phyloP scores from a whole-genome alignment of 352 stramenopile genomes.

The Globisporangium yorkense region DNA sequence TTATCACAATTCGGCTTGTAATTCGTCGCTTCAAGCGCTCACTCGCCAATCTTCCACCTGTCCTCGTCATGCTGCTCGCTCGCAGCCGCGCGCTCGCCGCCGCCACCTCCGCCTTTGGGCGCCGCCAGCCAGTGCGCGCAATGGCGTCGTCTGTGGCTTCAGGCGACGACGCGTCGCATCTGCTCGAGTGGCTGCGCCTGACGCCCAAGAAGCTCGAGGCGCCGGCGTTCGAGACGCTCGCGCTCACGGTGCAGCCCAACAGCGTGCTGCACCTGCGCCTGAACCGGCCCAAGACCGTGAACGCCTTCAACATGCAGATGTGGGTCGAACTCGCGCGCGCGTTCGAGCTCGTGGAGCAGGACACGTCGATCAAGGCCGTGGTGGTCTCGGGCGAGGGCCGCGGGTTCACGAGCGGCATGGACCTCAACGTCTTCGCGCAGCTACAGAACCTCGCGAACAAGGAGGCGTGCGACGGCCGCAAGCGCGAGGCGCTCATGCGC shows the following conservation, averaged over 20 bases:
- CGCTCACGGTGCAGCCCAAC: conserved; percentile 27
- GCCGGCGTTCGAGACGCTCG: conserved; percentile 55
- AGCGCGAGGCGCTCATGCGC: conserved; percentile 72
- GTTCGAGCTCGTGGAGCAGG: conserved; percentile 62
- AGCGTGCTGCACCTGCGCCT: conserved; percentile 78
- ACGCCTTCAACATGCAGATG: conserved; percentile 89
- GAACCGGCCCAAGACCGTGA: conserved; percentile 76
- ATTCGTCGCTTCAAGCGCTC: not conserved
- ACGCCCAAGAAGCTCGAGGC: conserved; percentile 29
- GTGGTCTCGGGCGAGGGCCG: conserved; percentile 75
- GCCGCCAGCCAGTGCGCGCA: not conserved
- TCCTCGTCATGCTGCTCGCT: not conserved
- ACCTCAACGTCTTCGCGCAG: conserved; percentile 78
- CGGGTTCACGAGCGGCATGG: conserved; percentile 86
- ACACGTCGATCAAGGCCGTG: conserved; percentile 65
- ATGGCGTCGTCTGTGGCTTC: not conserved
- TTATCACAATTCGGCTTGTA: not conserved
- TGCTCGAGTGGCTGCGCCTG: conserved; percentile 53
- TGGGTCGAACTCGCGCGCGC: conserved; percentile 71
- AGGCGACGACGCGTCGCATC: conserved; percentile 35
- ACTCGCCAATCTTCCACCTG: not conserved
- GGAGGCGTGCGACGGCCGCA: conserved; percentile 71
- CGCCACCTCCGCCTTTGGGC: not conserved
- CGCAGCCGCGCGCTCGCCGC: not conserved
- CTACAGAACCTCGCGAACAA: conserved; percentile 58